Evolutionary conservation across 1,139 yeast species (phyloP), one percentile per base, ranked within the genome.

Genomic region (Spencermartinsiella ligniputridi): DNA sequence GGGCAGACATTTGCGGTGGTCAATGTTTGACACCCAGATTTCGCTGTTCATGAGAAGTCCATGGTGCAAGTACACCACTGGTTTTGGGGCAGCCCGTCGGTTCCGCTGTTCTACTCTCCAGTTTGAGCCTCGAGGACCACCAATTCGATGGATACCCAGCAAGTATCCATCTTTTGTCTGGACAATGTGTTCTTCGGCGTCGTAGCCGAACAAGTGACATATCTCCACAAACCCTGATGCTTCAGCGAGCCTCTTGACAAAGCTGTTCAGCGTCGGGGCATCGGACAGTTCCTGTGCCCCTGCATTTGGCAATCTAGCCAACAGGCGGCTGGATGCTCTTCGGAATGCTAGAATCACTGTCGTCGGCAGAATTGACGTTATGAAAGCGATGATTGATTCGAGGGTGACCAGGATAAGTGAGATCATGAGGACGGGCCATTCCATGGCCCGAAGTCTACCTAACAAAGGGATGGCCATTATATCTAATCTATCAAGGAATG

Each of bases 11-110:
- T 74, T 71, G 34, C 76, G 60, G 37, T 79, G 76, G 13, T 81
- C 77, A 29, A 80, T 62, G 21, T 60, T 61, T 24, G 92, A 78
- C 37, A 85, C 79, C 97, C 96, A 87, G 6, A 90, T 77, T 57
- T 90, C 97, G 41, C 94, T 81, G 60, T 83, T 81, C 97, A 90
- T 90, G 52, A 90, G 72, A 45, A 90, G 70, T 0, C 97, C 97
- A 62, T 90, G 97, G 58, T 90, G 97, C 44, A 90, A 70, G 58
- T 87, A 90, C 0, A 85, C 83, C 2, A 83, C 81, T 0, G 74
- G 74, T 61, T 49, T 3, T 47, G 49, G 37, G 55, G 51, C 33
- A 36, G 22, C 19, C n/a, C 24, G 19, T 55, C 55, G 2, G 11
- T 6, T 22, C 6, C 25, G 25, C 50, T 51, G 11, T 68, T 54